Percentiles rank a stretch among this genome's conserved stretches.
Conservation (phyloP, 208 protist species). For the Trypanosoma theileri region DNA sequence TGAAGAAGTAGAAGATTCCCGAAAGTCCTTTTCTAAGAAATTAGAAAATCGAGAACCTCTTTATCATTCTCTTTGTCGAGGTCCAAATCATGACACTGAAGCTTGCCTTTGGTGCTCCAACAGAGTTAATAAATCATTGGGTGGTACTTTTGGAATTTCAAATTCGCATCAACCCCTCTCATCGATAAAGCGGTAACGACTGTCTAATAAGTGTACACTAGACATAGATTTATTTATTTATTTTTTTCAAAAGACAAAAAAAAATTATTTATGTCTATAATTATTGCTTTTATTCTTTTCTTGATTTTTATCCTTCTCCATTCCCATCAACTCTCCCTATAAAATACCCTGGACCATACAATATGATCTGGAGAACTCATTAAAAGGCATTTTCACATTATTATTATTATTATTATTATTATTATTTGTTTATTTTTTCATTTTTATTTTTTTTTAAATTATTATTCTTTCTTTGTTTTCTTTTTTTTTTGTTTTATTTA, state of each 20-base stretch:
- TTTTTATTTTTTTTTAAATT: background rate
- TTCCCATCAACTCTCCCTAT: background rate
- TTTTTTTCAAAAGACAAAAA: too few relatives aligned
- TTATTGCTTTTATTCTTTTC: slow-evolving; percentile 5
- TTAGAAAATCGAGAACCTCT: background rate
- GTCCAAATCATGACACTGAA: background rate
- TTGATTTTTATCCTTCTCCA: background rate
- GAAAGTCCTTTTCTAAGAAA: background rate
- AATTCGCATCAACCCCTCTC: background rate
- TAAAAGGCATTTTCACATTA: background rate
- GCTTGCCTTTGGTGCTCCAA: background rate
- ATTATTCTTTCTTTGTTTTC: slow-evolving; percentile 7
- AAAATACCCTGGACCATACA: background rate
- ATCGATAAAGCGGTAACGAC: background rate
- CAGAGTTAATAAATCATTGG: slow-evolving; percentile 7
- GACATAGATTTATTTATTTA: too few relatives aligned
- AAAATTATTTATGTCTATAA: background rate
- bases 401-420: slow-evolving; percentile 3
- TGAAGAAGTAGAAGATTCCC: background rate
- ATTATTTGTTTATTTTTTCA: background rate
- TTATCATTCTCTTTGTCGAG: background rate
- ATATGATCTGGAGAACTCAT: background rate
- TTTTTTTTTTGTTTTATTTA: slow-evolving; percentile 3
- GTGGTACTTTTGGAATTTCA: background rate
- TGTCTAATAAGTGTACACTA: background rate